Base-by-base conservation (phyloP, 768 basidiomycete species). In the Amanita inopinata region DNA sequence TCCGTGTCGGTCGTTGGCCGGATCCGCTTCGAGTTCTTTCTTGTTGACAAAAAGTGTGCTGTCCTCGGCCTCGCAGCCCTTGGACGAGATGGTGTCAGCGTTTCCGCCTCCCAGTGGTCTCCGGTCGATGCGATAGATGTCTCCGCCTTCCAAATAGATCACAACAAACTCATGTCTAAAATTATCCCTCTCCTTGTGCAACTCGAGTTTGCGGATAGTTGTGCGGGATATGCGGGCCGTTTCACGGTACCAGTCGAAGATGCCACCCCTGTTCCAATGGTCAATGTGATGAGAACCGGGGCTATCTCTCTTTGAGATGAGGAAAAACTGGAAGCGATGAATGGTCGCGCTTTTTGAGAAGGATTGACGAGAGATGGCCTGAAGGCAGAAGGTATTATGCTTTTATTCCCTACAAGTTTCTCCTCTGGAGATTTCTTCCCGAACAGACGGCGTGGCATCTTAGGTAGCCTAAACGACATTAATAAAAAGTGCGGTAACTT, bases 181-280 rank as follows among this genome's bases (percentile, higher is more conserved):
- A 9, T n/a, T 19, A 9, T 33, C 33, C 14, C 41, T 23, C 32
- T 42, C 41, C 33, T 42, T 42, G 15, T 33, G 31, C 3, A 42
- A 15, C 22, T 42, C 41, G 23, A 42, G 19, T 15, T 25, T 34
- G 22, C 23, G 14, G 33, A 42, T 27, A 5, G 15, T n/a, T 2
- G 41, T 34, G 19, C 27, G 14, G 10, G 4, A 14, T 33, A n/a
- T 42, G 41, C 7, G 8, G n/a, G n/a, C n/a, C n/a, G n/a, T n/a
- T n/a, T n/a, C 15, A 11, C 14, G 3, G 12, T 42, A 42, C 41
- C 41, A 42, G 41, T 42, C 41, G n/a, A 42, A 34, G 10, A 42
- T 42, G n/a, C 33, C 41, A 6, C 41, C 41, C 14, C 25, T 23
- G 20, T 42, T 15, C 41, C 41, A 34, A 11, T 33, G 15, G 19